Percentiles rank a stretch among this genome's conserved stretches.
These are phyloP conservation scores for Ogataea parapolymorpha DNA, from an alignment of 805 yeast species.

Conservation along the genomic window DNA sequence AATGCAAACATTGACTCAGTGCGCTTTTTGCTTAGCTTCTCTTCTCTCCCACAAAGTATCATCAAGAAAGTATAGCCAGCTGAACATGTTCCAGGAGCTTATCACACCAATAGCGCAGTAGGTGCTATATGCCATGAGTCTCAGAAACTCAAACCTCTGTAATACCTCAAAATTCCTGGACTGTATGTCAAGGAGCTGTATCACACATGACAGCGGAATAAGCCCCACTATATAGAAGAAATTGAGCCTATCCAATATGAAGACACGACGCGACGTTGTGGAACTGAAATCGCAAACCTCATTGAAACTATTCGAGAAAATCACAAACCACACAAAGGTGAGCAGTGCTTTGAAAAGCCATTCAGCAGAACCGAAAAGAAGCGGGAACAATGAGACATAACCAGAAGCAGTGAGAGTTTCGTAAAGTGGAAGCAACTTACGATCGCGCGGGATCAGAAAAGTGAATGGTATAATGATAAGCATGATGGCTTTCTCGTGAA, in stretches of 20 bases:
- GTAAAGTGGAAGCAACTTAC: slow-evolving; percentile 68
- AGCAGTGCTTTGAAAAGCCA: slow-evolving; percentile 71
- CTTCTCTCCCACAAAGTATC: slow-evolving; percentile 58
- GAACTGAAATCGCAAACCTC: slow-evolving; percentile 54
- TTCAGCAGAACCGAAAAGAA: slow-evolving; percentile 76
- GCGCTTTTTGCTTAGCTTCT: slow-evolving; percentile 4
- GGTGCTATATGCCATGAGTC: slow-evolving; percentile 77
- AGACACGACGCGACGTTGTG: slow-evolving; percentile 43
- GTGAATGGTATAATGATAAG: slow-evolving; percentile 84
- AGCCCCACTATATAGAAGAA: slow-evolving; percentile 65
- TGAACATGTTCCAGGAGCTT: slow-evolving; percentile 82
- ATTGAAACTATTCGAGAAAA: slow-evolving; percentile 68
- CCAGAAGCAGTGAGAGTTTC: slow-evolving; percentile 74
- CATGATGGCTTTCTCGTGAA: slow-evolving; percentile 96
- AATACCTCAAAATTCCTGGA: slow-evolving; percentile 51
- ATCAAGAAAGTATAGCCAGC: slow-evolving; percentile 85
- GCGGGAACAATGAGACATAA: slow-evolving; percentile 83
- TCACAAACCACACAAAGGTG: slow-evolving; percentile 82
- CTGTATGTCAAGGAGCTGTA: slow-evolving; percentile 49
- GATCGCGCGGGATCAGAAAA: slow-evolving; percentile 67
- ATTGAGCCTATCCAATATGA: slow-evolving; percentile 69
- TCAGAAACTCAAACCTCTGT: slow-evolving; percentile 64
- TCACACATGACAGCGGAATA: slow-evolving; percentile 53
- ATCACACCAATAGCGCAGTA: slow-evolving; percentile 86
- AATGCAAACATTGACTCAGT: background rate